Evolutionary conservation across 805 yeast species (phyloP), one percentile per base, ranked within the genome.

Genomic region (Cyberlindnera nakhonratchasimensis): DNA sequence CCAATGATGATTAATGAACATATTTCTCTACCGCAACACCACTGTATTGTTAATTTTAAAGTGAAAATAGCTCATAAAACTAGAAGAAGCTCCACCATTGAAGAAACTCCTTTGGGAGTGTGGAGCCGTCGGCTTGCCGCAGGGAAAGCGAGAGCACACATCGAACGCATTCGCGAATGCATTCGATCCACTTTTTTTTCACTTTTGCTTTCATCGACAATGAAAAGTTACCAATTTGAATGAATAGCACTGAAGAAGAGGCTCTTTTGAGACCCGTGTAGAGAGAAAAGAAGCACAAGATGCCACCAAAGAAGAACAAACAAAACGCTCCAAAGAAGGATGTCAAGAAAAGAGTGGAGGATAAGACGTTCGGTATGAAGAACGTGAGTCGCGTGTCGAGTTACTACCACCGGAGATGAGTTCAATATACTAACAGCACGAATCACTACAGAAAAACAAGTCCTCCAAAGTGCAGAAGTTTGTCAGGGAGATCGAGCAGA

Each of bases 361-460:
- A 93, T 66, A 90, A 87, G 69, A 87, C 97, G 2, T 93, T 93
- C 62, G 99, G 99, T 45, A 71, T 93, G 73, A 93, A 90, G 61
- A 93, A 93, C 64, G 50, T 46, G 24, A 18, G 50, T 40, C 29
- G 9, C 10, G 30, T 26, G 29, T 9, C 29, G 10, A 11, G 8
- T 19, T 6, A 11, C 23, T 17, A n/a, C n/a, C n/a, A n/a, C n/a
- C n/a, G n/a, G 16, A 8, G 20, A 28, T 43, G 43, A 34, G 25
- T 51, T 48, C 14, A 24, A 12, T 24, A 17, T 14, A 11, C 4
- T 17, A 22, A 17, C 14, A 11, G 12, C 21, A 38, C 39, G 32
- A 33, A n/a, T n/a, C n/a, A n/a, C 36, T 44, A 5, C 9, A 46
- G 50, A 93, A 93, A 64, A 91, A 93, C 69, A 87, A 89, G 62